These are phyloP conservation scores for Saxispiralis lemnorum DNA, from an alignment of 495 filamentous ascomycete species.

Conservation along the genomic window DNA sequence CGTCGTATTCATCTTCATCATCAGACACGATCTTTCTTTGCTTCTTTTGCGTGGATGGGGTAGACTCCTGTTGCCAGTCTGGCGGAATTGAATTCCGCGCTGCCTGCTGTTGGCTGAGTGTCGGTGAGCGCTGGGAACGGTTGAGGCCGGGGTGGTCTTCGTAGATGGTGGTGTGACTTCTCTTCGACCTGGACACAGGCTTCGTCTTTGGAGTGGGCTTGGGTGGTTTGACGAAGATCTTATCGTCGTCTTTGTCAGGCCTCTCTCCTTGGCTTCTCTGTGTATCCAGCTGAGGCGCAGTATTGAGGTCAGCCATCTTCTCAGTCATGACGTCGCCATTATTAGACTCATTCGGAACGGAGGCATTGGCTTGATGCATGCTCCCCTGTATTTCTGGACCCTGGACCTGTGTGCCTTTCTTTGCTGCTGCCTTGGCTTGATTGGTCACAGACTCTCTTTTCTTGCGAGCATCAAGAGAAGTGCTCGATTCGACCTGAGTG, in stretches of 20 bases:
- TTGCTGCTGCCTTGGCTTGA: background rate
- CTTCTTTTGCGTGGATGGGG: background rate
- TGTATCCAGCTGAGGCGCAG: background rate
- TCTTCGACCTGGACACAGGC: constrained; percentile 4
- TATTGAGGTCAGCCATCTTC: background rate
- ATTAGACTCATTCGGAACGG: background rate
- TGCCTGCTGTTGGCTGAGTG: constrained; percentile 8
- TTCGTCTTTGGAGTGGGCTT: constrained; percentile 4
- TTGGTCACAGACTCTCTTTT: background rate
- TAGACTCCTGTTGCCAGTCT: background rate
- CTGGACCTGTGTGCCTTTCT: background rate
- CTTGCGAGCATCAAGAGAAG: background rate
- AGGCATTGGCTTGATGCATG: background rate
- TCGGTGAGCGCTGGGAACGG: constrained; percentile 7
- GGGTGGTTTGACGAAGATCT: constrained; percentile 15
- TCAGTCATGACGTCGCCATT: background rate
- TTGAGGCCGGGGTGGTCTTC: constrained; percentile 12
- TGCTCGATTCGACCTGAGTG: background rate
- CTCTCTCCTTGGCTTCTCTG: background rate
- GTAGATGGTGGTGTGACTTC: constrained; percentile 15
- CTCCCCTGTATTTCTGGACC: background rate
- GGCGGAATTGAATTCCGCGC: background rate
- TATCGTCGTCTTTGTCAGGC: background rate
- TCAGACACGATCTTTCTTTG: background rate
- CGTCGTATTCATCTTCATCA: constrained; percentile 8